Base-by-base conservation (phyloP, 2,329 filamentous ascomycete genomes). In the Colletotrichum magnum region DNA sequence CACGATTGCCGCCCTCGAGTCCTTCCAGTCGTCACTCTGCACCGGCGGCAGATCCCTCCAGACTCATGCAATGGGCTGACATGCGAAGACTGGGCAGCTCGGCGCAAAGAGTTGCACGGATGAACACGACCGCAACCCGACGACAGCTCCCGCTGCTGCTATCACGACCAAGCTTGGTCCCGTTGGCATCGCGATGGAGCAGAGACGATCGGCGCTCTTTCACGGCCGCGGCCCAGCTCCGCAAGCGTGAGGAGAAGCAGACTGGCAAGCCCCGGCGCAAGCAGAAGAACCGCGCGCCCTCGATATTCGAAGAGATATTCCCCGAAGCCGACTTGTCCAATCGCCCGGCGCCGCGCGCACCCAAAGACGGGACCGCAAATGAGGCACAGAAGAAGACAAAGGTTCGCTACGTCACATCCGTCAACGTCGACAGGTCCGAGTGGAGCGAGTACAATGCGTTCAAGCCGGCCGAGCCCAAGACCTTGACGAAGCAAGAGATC, bases 11-110 rank as follows among this genome's bases (percentile, higher is more conserved):
- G 56, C 24, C 43, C 13, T 24, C 5, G 3, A 6, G 26, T 26
- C 24, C 21, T 15, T 2, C 18, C 28, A 13, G 43, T 63, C 43
- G 15, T 26, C 41, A 10, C 45, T 3, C 52, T 58, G 53, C 61
- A 26, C 53, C 54, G 52, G 45, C 63, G 64, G 50, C 16, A 32
- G 45, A 21, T 52, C 54, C 45, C 41, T 43, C 24, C 28, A 58
- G 21, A 58, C 63, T 28, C 68, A 71, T 71, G 70, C 70, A 51
- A 71, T 71, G 68, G 70, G 63, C 68, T 70, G 70, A 70, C 36
- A 58, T 62, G 26, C 63, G 68, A 71, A 63, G 58, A 58, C 58
- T 70, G 62, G 51, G 70, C 53, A 64, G 61, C 62, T 61, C 58
- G 60, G 58, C 54, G 57, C 53, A 41, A 52, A 69, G 66, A 61